Base-by-base conservation (phyloP, 1,284 basidiomycete species). In the Naganishia cerealis region DNA sequence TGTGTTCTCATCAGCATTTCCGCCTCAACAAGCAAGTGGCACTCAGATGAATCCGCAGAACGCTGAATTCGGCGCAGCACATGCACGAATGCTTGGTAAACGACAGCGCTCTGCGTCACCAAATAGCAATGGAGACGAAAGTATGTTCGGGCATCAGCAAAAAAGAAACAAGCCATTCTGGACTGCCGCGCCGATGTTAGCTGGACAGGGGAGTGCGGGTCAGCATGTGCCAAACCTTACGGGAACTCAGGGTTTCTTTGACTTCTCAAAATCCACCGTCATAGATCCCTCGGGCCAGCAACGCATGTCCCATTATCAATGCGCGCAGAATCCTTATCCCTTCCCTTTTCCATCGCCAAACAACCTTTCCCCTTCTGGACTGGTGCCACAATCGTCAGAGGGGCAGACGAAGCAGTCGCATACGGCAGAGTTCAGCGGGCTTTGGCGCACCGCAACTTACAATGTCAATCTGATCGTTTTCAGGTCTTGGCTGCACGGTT, bases 331-430 rank as follows among this genome's bases (percentile, higher is more conserved):
- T 54, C 50, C 61, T 21, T 63, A 63, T 29, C 61, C 61, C 18
- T 63, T 63, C 24, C 61, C 61, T 24, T 63, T 63, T 13, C 61
- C 61, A 2, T 63, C 61, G 38, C 61, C 61, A 13, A 63, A 63
- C 43, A 46, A 63, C 38, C 38, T 63, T 0, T 63, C 61, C 21
- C 61, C 61, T 42, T 63, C 61, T n/a, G 61, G 61, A 53, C 50
- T 63, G 13, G 61, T 63, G 10, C 39, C n/a, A n/a, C n/a, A n/a
- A n/a, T n/a, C n/a, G n/a, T n/a, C n/a, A n/a, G n/a, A n/a, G n/a
- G n/a, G n/a, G 48, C 71, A 1, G 68, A 73, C 46, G 73, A 75
- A 53, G 42, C 62, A 0, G 53, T 57, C 0, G 81, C 78, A 1
- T 52, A 39, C 1, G 16, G 62, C 8, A 67, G 77, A 29, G 72